These are phyloP conservation scores for Telfairia occidentalis DNA, from an alignment of 331 rosid genomes.

Conservation along the genomic window DNA sequence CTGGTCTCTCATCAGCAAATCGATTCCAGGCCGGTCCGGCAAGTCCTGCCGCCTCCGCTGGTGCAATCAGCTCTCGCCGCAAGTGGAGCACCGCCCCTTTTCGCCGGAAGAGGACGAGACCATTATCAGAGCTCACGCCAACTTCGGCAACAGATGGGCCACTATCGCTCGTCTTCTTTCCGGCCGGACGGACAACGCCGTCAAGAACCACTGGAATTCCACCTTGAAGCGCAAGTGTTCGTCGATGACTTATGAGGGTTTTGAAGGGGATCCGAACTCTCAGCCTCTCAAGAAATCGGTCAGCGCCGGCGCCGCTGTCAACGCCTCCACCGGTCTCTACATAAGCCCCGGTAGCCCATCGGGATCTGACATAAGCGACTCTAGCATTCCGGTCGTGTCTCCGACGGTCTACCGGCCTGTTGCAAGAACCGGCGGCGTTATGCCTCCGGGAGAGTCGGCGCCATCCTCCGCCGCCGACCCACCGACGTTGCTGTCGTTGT, in stretches of 20 bases:
- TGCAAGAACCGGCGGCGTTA: slow-evolving; percentile 49
- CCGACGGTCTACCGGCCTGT: slow-evolving; percentile 44
- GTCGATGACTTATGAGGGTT: slow-evolving; percentile 18
- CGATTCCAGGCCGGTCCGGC: slow-evolving; percentile 80
- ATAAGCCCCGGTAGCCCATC: slow-evolving; percentile 73
- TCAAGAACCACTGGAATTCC: slow-evolving; percentile 97
- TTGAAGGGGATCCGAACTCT: slow-evolving; percentile 9
- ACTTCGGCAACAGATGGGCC: slow-evolving; percentile 93
- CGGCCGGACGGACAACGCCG: slow-evolving; percentile 94
- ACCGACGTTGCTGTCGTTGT: slow-evolving; percentile 61
- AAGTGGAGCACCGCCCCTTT: slow-evolving; percentile 87
- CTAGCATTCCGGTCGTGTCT: slow-evolving; percentile 36
- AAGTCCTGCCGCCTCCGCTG: slow-evolving; percentile 88
- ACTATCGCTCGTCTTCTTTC: slow-evolving; percentile 68
- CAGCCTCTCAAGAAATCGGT: slow-evolving; percentile 61
- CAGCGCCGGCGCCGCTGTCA: slow-evolving; percentile 60
- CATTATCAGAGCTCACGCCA: slow-evolving; percentile 75
- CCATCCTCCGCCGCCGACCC: slow-evolving; percentile 41
- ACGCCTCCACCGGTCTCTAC: slow-evolving; percentile 46
- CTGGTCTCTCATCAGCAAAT: slow-evolving; percentile 77
- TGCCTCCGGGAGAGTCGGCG: slow-evolving; percentile 34
- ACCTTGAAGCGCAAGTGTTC: slow-evolving; percentile 75
- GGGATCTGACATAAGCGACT: slow-evolving; percentile 74
- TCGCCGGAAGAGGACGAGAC: slow-evolving; percentile 71
- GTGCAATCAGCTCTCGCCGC: slow-evolving; percentile 92